Percentiles rank a stretch among this genome's conserved stretches.
Evolutionary conservation across 805 yeast genomes (phyloP).

Genomic region (Priceomyces fermenticarens): DNA sequence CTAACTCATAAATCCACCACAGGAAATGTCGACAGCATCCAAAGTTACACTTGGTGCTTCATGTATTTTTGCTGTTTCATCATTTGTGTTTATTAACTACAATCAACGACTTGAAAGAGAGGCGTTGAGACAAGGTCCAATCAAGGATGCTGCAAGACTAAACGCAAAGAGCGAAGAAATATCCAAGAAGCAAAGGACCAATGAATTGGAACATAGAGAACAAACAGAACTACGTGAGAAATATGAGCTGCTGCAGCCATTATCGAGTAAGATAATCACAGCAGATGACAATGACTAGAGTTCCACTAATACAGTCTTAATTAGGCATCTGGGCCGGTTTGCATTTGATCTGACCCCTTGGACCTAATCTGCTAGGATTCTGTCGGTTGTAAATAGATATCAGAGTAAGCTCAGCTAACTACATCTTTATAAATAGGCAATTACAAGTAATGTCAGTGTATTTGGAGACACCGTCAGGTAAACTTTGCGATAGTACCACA

Average conservation of each 20-base stretch:
- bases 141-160: constrained; percentile 72
- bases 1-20: no score
- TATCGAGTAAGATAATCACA: constrained; percentile 34
- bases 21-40: constrained; percentile 72
- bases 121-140: constrained; percentile 77
- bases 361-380: no score
- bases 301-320: neutral
- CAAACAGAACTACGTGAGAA: constrained; percentile 60
- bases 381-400: no score
- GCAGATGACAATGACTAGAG: constrained; percentile 5
- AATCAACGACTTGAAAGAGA: constrained; percentile 69
- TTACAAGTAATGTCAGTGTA: constrained; percentile 34
- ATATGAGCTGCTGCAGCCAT: constrained; percentile 60
- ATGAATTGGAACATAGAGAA: constrained; percentile 62
- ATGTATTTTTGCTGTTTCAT: constrained; percentile 50
- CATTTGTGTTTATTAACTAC: constrained; percentile 67
- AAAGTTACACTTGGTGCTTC: constrained; percentile 68
- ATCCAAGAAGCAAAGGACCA: constrained; percentile 44
- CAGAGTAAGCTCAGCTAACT: no score
- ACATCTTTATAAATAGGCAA: no score
- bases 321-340: neutral
- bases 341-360: no score
- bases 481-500: constrained; percentile 9
- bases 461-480: constrained; percentile 49
- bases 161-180: constrained; percentile 42